Percentiles rank a stretch among this genome's conserved stretches.
Conservation (phyloP, 352 stramenopile genomes). For the Globisporangium barbulae region DNA sequence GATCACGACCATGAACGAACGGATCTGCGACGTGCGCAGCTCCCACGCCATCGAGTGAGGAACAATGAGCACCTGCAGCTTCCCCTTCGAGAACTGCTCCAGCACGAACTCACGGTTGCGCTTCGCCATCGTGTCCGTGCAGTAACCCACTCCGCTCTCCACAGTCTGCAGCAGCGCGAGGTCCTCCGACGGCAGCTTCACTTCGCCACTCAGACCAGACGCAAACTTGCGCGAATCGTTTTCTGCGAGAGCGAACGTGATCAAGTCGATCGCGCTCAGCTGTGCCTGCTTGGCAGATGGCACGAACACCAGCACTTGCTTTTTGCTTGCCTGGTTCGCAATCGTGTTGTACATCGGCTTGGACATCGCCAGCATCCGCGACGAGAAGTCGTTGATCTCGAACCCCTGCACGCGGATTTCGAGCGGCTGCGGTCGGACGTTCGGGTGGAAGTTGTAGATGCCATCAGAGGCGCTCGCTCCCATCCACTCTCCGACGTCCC, state of each 20-base stretch:
- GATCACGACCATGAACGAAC: conserved; percentile 94
- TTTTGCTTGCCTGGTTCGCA: conserved; percentile 76
- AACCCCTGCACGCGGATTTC: conserved; percentile 98
- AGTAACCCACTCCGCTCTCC: conserved; percentile 93
- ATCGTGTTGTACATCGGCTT: conserved; percentile 98
- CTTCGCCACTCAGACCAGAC: conserved; percentile 22
- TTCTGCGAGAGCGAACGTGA: conserved; percentile 94
- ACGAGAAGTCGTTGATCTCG: conserved; percentile 96
- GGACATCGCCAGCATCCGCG: conserved; percentile 97
- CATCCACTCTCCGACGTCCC: conserved; percentile 98
- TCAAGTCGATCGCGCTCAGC: conserved; percentile 98
- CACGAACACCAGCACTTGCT: conserved; percentile 96
- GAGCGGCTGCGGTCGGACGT: conserved; percentile 94
- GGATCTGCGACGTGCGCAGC: conserved; percentile 60
- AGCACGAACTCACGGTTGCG: conserved; percentile 91
- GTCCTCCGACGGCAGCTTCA: conserved; percentile 78
- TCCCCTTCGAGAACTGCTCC: conserved; percentile 81
- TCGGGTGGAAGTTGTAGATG: conserved; percentile 94
- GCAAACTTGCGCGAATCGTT: conserved; percentile 77
- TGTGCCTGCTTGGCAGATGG: conserved; percentile 97
- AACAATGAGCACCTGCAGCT: conserved; percentile 93
- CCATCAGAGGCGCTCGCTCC: conserved; percentile 86
- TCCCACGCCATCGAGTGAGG: conserved; percentile 94
- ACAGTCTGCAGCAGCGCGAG: conserved; percentile 93
- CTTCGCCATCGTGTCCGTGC: conserved; percentile 91